phyloP scores from a whole-genome alignment of 2,329 filamentous ascomycete genomes.

The Trichoderma brevicompactum region DNA sequence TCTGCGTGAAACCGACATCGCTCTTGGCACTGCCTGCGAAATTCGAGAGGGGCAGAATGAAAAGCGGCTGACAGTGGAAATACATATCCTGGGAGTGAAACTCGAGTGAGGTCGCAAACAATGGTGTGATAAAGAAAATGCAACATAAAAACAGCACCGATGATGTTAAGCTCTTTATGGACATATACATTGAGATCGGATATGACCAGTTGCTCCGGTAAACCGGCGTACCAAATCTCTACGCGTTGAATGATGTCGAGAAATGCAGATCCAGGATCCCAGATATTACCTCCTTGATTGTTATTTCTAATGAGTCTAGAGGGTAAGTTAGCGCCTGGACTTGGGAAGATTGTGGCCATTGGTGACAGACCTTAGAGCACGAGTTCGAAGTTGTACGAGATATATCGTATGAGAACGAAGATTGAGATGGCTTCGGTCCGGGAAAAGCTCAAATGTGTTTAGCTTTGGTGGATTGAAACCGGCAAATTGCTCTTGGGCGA shows the following conservation, averaged over 20 bases:
- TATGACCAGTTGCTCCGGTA: conserved; percentile 10
- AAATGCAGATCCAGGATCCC: conserved; percentile 22
- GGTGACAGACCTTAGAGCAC: background rate
- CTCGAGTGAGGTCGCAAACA: conserved; percentile 10
- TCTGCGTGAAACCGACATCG: conserved; percentile 20
- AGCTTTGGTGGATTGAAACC: conserved; percentile 10
- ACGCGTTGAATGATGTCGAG: conserved; percentile 14
- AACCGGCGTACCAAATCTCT: conserved; percentile 6
- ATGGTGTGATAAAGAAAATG: conserved; percentile 24
- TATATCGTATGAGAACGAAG: conserved; percentile 22
- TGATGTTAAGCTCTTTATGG: conserved; percentile 21
- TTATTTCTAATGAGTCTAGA: conserved; percentile 1
- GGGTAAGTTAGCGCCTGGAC: background rate
- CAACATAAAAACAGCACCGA: conserved; percentile 18
- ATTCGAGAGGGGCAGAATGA: conserved; percentile 6
- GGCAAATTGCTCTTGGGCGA: conserved; percentile 6
- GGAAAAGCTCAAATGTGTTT: conserved; percentile 9
- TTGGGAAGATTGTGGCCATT: background rate
- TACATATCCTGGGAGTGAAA: conserved; percentile 21
- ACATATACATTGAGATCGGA: conserved; percentile 17
- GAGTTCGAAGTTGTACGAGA: conserved; percentile 20
- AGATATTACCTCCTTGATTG: background rate
- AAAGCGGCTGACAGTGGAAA: conserved; percentile 16
- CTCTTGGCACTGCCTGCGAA: conserved; percentile 22
- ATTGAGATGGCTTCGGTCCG: conserved; percentile 6